Evolutionary conservation across 2,329 filamentous ascomycete genomes (phyloP).

Genomic region (Penicillium digitatum): DNA sequence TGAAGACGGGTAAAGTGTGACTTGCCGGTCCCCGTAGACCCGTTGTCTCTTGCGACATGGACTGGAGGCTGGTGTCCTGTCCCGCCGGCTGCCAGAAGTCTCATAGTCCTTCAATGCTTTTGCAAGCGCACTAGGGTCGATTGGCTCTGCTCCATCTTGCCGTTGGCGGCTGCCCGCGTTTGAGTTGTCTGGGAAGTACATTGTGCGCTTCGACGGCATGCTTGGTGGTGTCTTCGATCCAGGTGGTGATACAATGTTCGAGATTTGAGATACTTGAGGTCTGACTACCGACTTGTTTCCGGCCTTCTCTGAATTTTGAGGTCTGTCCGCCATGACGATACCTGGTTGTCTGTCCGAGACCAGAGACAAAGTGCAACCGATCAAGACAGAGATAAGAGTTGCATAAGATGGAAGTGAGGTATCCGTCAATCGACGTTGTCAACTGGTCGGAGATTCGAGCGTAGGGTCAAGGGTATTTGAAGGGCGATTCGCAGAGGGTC

Average conservation of each 20-base stretch:
- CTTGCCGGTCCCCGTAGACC: slow-evolving; percentile 61
- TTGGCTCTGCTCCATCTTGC: slow-evolving; percentile 46
- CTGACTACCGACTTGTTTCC: slow-evolving; percentile 19
- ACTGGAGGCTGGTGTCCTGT: slow-evolving; percentile 61
- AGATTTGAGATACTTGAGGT: slow-evolving; percentile 23
- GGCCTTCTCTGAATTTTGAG: slow-evolving; percentile 16
- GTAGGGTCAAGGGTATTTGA: slow-evolving; percentile 8
- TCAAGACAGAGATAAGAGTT: not conserved
- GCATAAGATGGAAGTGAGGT: slow-evolving; percentile 13
- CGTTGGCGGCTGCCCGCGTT: slow-evolving; percentile 26
- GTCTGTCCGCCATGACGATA: slow-evolving; percentile 20
- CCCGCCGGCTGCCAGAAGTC: slow-evolving; percentile 55
- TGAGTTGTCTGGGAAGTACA: slow-evolving; percentile 33
- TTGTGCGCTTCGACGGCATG: slow-evolving; percentile 47
- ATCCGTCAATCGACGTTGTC: not conserved
- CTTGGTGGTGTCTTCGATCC: slow-evolving; percentile 60
- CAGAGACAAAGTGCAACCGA: slow-evolving; percentile 13
- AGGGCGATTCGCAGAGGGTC: slow-evolving; percentile 7
- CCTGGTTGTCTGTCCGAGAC: slow-evolving; percentile 11
- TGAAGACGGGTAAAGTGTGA: not conserved
- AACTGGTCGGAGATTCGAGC: not conserved
- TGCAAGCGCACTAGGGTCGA: slow-evolving; percentile 57
- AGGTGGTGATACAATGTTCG: slow-evolving; percentile 48
- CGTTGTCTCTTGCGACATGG: slow-evolving; percentile 66
- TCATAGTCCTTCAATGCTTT: slow-evolving; percentile 61